Percentiles rank a stretch among this genome's conserved stretches.
phyloP scores from a whole-genome alignment of 805 yeast genomes.

The Komagataella phaffii region DNA sequence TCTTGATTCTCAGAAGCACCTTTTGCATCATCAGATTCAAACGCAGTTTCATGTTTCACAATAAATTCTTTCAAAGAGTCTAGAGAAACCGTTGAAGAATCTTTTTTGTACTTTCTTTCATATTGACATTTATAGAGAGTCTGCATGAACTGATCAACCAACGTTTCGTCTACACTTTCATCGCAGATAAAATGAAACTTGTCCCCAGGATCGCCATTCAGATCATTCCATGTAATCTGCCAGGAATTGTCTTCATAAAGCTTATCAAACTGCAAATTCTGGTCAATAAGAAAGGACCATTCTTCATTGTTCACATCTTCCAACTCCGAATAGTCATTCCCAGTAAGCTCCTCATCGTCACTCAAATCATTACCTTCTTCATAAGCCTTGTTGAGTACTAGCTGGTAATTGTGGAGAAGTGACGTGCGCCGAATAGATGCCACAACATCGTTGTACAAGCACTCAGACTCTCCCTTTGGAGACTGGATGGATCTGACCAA shows the following conservation, averaged over 20 bases:
- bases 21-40: slow-evolving; percentile 9
- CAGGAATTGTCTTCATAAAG: slow-evolving; percentile 39
- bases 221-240: slow-evolving; percentile 69
- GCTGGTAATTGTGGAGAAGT: slow-evolving; percentile 51
- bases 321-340: slow-evolving; percentile 18
- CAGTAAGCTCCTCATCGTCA: slow-evolving; percentile 30
- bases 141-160: slow-evolving; percentile 49
- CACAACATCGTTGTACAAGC: slow-evolving; percentile 69
- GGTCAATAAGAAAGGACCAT: slow-evolving; percentile 55
- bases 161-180: slow-evolving; percentile 35
- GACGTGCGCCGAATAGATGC: slow-evolving; percentile 59
- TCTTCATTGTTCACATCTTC: slow-evolving; percentile 37
- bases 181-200: slow-evolving; percentile 69
- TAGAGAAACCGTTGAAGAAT: slow-evolving; percentile 29
- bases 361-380: slow-evolving; percentile 58
- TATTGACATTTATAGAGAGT: slow-evolving; percentile 57
- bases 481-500: slow-evolving; percentile 63
- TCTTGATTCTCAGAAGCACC: slow-evolving; percentile 14
- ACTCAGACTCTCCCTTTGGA: slow-evolving; percentile 80
- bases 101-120: slow-evolving; percentile 56
- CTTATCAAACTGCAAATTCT: slow-evolving; percentile 41
- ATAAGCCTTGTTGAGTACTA: slow-evolving; percentile 55
- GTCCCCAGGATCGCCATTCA: slow-evolving; percentile 81
- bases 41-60: slow-evolving; percentile 14
- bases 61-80: slow-evolving; percentile 47